Conservation (phyloP, 768 basidiomycete genomes). For the Trametes punicea region DNA sequence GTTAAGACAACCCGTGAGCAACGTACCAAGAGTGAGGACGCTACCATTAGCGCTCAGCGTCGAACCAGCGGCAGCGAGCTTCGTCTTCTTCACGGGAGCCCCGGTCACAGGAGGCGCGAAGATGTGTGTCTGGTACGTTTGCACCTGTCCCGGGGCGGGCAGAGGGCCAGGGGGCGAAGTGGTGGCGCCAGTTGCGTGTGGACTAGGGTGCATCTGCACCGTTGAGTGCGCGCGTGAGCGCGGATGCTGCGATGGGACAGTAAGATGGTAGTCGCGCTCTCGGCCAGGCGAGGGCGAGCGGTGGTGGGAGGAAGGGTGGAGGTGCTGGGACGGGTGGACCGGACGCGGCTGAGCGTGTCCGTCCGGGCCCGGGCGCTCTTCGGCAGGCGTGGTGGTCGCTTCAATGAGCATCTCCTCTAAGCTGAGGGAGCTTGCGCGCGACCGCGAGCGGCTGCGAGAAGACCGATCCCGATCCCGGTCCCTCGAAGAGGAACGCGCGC, state of each 20-base stretch:
- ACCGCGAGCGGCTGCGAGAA: slow-evolving; percentile 36
- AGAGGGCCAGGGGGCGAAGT: slow-evolving; percentile 28
- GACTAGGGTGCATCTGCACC: slow-evolving; percentile 19
- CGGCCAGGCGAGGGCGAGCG: slow-evolving; percentile 22
- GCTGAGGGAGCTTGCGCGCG: slow-evolving; percentile 33
- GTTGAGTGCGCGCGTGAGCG: slow-evolving; percentile 21
- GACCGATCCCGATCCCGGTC: slow-evolving; percentile 32
- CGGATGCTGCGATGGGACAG: slow-evolving; percentile 17
- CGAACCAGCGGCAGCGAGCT: slow-evolving; percentile 25
- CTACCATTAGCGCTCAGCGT: slow-evolving; percentile 21
- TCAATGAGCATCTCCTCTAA: slow-evolving; percentile 50
- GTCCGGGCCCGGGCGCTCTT: slow-evolving; percentile 30
- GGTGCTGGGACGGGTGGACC: slow-evolving; percentile 28
- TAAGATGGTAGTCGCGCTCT: slow-evolving; percentile 17
- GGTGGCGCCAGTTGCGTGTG: slow-evolving; percentile 9
- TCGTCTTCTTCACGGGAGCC: slow-evolving; percentile 65
- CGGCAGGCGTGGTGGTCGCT: slow-evolving; percentile 32
- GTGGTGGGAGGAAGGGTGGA: slow-evolving; percentile 20
- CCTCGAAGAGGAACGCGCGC: slow-evolving; percentile 28
- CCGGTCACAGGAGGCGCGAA: slow-evolving; percentile 74
- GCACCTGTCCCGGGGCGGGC: slow-evolving; percentile 35
- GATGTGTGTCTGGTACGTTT: slow-evolving; percentile 60
- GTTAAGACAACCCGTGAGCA: background rate
- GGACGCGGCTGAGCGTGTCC: slow-evolving; percentile 27
- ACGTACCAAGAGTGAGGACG: slow-evolving; percentile 25